Evolutionary conservation across 176 grass and related monocot species (phyloP).

Genomic region (Paspalum vaginatum): DNA sequence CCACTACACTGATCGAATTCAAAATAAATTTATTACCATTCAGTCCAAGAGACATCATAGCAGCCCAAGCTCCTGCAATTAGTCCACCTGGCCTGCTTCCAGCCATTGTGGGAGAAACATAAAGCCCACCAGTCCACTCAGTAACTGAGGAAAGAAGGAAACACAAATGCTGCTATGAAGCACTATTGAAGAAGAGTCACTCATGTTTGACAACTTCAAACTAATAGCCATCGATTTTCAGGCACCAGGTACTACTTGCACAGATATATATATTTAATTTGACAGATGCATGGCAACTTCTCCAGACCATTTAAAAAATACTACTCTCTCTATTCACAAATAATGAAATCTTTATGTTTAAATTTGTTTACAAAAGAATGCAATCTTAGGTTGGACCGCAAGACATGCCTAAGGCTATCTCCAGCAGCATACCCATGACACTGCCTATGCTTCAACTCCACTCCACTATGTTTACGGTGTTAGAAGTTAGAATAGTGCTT

Average conservation of each 20-base stretch:
- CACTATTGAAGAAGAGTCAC: conserved; percentile 16
- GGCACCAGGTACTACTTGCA: conserved; percentile 10
- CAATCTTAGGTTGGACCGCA: too few relatives aligned
- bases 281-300: not conserved
- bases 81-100: conserved; percentile 93
- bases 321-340: not conserved
- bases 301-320: not conserved
- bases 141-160: conserved; percentile 66
- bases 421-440: too few relatives aligned
- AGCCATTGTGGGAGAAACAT: conserved; percentile 93
- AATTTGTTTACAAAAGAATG: too few relatives aligned
- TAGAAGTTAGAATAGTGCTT: too few relatives aligned
- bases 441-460: too few relatives aligned
- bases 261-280: not conserved
- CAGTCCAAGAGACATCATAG: conserved; percentile 92
- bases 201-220: not conserved
- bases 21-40: conserved; percentile 62
- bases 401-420: too few relatives aligned
- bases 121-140: conserved; percentile 96
- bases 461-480: too few relatives aligned
- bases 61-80: conserved; percentile 93
- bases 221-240: not conserved
- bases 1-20: not conserved
- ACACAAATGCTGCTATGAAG: conserved; percentile 15
- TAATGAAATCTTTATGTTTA: too few relatives aligned